Conservation (phyloP, 768 basidiomycete genomes). For the Kwoniella mangroviensis region DNA sequence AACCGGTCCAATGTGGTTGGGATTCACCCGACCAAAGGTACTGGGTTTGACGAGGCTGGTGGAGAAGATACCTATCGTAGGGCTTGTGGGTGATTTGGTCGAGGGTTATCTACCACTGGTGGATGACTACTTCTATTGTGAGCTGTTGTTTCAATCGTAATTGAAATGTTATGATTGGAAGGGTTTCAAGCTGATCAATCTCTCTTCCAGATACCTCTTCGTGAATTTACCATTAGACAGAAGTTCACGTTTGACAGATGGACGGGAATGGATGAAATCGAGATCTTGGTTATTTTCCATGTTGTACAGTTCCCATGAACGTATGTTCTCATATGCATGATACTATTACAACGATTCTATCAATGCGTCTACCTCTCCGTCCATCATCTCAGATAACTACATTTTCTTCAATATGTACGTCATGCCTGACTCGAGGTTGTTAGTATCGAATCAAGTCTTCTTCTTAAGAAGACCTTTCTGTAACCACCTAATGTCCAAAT, state of each 20-base stretch:
- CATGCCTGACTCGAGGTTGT: no score
- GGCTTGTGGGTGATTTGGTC: constrained; percentile 48
- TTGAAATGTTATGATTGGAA: not conserved
- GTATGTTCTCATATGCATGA: constrained; percentile 12
- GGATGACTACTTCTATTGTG: constrained; percentile 57
- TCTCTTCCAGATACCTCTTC: no score
- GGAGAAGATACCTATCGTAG: constrained; percentile 45
- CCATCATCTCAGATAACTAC: not conserved
- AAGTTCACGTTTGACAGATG: no score
- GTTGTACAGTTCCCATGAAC: not conserved
- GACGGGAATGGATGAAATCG: no score
- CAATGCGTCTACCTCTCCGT: not conserved
- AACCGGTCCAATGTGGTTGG: constrained; percentile 79
- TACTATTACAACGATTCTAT: constrained; percentile 4
- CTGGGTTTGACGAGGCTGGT: constrained; percentile 38
- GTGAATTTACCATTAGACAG: no score
- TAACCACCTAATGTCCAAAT: constrained; percentile 33
- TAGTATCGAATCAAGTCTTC: constrained; percentile 23
- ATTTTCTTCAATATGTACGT: no score
- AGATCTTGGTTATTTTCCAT: no score
- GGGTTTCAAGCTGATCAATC: no score
- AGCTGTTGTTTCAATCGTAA: constrained; percentile 19
- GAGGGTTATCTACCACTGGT: constrained; percentile 54
- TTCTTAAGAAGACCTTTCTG: constrained; percentile 50
- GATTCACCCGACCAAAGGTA: constrained; percentile 52